Evolutionary conservation across 495 filamentous ascomycete genomes (phyloP).

Genomic region (Parathielavia appendiculata): DNA sequence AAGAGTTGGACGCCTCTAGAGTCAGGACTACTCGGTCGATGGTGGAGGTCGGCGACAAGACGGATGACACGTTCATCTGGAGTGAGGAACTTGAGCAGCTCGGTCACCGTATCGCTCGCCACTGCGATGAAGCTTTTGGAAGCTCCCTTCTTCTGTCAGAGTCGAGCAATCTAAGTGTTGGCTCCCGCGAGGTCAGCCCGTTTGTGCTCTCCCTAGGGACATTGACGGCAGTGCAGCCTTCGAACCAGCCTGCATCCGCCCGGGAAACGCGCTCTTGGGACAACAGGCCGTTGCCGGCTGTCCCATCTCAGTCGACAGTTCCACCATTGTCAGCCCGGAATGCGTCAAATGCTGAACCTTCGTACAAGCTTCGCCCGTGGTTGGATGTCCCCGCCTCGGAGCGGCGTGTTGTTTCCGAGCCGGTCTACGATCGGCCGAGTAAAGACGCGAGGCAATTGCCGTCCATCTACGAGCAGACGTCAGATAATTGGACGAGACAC

Average conservation of each 20-base stretch:
- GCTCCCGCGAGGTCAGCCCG: constrained; percentile 22
- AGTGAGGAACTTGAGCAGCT: constrained; percentile 50
- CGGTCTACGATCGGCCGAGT: constrained; percentile 38
- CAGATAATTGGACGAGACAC: constrained; percentile 28
- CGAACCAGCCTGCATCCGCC: background rate
- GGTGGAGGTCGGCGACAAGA: constrained; percentile 20
- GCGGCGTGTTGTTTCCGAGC: constrained; percentile 49
- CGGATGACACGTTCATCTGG: constrained; percentile 31
- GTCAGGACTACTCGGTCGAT: constrained; percentile 11
- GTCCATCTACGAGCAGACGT: constrained; percentile 47
- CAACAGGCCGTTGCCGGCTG: constrained; percentile 44
- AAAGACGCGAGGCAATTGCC: constrained; percentile 43
- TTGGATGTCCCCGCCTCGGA: constrained; percentile 16
- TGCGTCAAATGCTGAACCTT: constrained; percentile 18
- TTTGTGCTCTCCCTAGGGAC: constrained; percentile 28
- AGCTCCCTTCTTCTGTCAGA: constrained; percentile 54
- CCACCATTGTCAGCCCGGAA: constrained; percentile 22
- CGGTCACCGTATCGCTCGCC: constrained; percentile 44
- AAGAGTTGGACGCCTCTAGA: background rate
- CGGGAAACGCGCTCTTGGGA: constrained; percentile 27
- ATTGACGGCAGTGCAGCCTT: background rate
- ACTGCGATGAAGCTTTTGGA: constrained; percentile 73
- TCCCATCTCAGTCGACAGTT: constrained; percentile 47
- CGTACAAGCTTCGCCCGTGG: background rate
- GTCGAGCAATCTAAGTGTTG: constrained; percentile 18